phyloP scores from a whole-genome alignment of 495 filamentous ascomycete genomes.

The Thermochaetoides thermophila region DNA sequence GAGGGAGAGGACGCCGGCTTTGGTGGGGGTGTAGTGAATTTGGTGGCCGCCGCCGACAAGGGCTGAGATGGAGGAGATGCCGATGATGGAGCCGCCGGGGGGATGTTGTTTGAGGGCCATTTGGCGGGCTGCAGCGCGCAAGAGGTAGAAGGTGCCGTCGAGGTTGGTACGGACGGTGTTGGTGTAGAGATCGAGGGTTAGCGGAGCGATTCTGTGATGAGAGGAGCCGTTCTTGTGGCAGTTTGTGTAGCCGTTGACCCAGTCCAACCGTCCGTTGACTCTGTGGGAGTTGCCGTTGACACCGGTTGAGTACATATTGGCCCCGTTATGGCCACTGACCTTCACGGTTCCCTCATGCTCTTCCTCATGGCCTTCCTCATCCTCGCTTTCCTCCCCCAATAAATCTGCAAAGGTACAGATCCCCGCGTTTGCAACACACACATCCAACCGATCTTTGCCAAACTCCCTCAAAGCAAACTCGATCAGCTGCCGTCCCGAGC shows the following conservation, averaged over 20 bases:
- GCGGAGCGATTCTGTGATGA: too few species aligned
- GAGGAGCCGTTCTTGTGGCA: too few species aligned
- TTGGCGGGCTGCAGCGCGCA: slow-evolving; percentile 67
- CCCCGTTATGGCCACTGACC: too few species aligned
- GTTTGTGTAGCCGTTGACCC: too few species aligned
- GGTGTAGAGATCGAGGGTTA: slow-evolving; percentile 45
- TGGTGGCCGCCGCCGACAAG: slow-evolving; percentile 71
- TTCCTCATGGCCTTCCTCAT: too few species aligned
- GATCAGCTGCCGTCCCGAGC: slow-evolving; percentile 45
- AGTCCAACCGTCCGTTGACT: too few species aligned
- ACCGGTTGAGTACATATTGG: too few species aligned
- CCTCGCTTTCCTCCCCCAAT: too few species aligned
- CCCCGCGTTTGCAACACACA: slow-evolving; percentile 81
- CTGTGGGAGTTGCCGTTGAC: too few species aligned
- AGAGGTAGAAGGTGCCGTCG: slow-evolving; percentile 70
- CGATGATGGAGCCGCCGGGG: slow-evolving; percentile 67
- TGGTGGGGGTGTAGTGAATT: slow-evolving; percentile 83
- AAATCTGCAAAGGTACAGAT: slow-evolving; percentile 76
- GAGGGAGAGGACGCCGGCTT: slow-evolving; percentile 66
- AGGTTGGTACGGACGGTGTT: slow-evolving; percentile 64
- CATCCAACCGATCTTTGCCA: slow-evolving; percentile 41
- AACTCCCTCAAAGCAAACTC: slow-evolving; percentile 41
- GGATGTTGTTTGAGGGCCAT: slow-evolving; percentile 49
- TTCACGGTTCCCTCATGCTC: too few species aligned
- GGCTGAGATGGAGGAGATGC: slow-evolving; percentile 67